phyloP scores from a whole-genome alignment of 2,329 filamentous ascomycete genomes.

The Claviceps paspali region DNA sequence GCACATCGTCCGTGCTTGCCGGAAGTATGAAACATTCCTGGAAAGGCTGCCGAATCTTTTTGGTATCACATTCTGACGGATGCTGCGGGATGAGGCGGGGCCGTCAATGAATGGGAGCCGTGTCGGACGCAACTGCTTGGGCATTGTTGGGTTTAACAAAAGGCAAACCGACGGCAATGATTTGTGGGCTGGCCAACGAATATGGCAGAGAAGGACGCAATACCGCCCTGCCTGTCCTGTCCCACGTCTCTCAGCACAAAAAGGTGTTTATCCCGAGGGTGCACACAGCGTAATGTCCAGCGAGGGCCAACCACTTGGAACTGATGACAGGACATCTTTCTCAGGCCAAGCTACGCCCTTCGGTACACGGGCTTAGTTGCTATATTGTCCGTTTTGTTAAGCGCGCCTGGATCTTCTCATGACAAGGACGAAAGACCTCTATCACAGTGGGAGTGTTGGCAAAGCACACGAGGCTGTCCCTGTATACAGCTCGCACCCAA shows the following conservation, averaged over 20 bases:
- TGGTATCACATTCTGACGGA: conserved; percentile 3
- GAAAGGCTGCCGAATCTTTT: not conserved
- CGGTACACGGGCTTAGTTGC: not conserved
- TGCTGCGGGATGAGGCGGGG: conserved; percentile 4
- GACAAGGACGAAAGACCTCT: not conserved
- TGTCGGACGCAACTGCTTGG: conserved; percentile 4
- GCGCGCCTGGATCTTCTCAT: not conserved
- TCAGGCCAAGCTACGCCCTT: not conserved
- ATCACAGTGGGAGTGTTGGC: not conserved
- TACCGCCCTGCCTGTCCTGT: too few relatives aligned
- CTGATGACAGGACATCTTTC: not conserved
- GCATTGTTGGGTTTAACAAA: conserved; percentile 5
- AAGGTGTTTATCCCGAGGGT: not conserved
- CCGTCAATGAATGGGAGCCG: conserved; percentile 2
- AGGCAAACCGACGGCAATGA: conserved; percentile 5
- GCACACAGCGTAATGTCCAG: conserved; percentile 3
- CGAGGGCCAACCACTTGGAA: not conserved
- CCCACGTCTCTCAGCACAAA: not conserved
- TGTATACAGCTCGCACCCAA: not conserved
- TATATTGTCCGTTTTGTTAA: not conserved
- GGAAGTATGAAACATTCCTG: conserved; percentile 2
- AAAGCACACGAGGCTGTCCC: not conserved
- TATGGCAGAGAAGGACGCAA: not conserved
- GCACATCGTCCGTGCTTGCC: not conserved
- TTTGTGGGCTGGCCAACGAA: conserved; percentile 1